Evolutionary conservation across 305 asterid species (phyloP).

Genomic region (Fraxinus velutina): DNA sequence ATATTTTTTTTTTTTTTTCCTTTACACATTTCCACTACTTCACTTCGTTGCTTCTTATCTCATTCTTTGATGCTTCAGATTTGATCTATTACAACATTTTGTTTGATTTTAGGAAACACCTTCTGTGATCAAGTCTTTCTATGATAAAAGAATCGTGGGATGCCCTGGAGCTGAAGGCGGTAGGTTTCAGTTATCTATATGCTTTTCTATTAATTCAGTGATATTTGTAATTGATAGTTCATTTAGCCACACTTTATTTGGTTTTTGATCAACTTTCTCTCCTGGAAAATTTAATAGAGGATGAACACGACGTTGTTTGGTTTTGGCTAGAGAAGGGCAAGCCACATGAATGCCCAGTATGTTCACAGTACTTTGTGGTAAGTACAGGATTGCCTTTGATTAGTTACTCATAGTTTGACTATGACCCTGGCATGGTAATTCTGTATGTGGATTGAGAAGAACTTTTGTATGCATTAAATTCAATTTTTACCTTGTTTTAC

Average conservation of each 20-base stretch:
- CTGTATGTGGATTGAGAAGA: slow-evolving; percentile 2
- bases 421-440: neutral
- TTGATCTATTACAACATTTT: neutral
- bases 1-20: too few relatives aligned
- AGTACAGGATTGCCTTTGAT: slow-evolving; percentile 26
- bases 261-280: slow-evolving; percentile 10
- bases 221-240: neutral
- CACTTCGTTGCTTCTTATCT: neutral
- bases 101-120: slow-evolving; percentile 73
- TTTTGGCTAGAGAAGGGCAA: slow-evolving; percentile 92
- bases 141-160: slow-evolving; percentile 87
- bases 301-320: slow-evolving; percentile 94
- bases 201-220: neutral
- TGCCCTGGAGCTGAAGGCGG: slow-evolving; percentile 98
- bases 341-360: slow-evolving; percentile 84
- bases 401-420: neutral
- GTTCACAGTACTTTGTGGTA: slow-evolving; percentile 80
- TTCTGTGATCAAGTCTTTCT: slow-evolving; percentile 77
- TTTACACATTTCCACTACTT: neutral
- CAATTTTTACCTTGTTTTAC: neutral
- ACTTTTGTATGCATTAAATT: neutral
- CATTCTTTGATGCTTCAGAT: slow-evolving; percentile 13
- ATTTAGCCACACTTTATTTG: neutral
- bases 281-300: slow-evolving; percentile 48
- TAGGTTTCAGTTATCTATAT: slow-evolving; percentile 30